Base-by-base conservation (phyloP, 139 green algal genomes). In the Raphidocelis subcapitata region DNA sequence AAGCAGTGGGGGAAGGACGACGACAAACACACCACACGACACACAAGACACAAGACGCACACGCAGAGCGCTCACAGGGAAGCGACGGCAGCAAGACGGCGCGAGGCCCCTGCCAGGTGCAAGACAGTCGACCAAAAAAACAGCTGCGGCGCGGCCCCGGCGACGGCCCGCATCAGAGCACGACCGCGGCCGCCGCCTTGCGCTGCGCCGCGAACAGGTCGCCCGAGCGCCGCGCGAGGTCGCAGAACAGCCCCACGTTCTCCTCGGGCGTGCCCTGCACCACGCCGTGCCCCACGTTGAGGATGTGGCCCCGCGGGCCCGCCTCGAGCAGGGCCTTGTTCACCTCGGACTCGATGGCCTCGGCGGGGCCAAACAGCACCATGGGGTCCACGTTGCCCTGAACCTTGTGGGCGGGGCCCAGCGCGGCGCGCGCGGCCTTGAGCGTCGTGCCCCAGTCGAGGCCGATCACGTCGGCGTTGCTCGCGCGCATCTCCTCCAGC, bases 271-370 rank as follows among this genome's bases (percentile, higher is more conserved):
- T 98, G 62, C 89, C 87, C 81, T 89, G 72, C 54, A 79, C 73
- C 51, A 98, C 95, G 32, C 95, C 95, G 70, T 99, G 92, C 1
- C 92, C 93, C 35, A 99, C 91, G 74, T 98, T 97, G 35, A 98
- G 81, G 72, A 98, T 98, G 81, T 98, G 94, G 12, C 84, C 81
- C 16, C 72, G 26, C 0, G 80, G 81, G 20, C 88, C 90, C n/a
- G 85, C 83, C 49, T 87, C 65, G 23, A 86, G 37, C 75, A 95
- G 69, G 73, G 81, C 89, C 20, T 74, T 62, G 1, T 80, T 70
- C 32, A 96, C 90, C 31, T 85, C 87, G 26, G 79, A 41, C 52
- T 82, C 75, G 36, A 80, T 75, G 41, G 55, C 59, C 47, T 85
- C 75, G 65, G 90, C 82, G 29, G 74, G 81, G 12, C 87, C 95